These are phyloP conservation scores for Elsinoe australis DNA, from an alignment of 2,329 filamentous ascomycete species.

Conservation along the genomic window DNA sequence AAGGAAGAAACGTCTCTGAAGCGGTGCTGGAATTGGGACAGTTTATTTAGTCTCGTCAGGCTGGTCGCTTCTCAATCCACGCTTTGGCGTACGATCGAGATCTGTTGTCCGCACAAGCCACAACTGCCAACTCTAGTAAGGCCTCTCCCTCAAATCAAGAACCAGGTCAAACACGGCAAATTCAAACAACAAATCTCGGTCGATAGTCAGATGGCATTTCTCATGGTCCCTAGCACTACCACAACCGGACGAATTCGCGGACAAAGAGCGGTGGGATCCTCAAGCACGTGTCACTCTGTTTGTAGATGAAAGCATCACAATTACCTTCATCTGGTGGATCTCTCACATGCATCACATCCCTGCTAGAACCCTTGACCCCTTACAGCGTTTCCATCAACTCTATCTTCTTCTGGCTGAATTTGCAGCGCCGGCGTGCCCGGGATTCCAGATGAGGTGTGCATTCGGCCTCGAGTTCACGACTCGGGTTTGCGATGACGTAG, in stretches of 20 bases:
- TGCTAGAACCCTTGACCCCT: too few relatives aligned
- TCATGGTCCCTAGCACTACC: too few relatives aligned
- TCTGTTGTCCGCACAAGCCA: conserved; percentile 15
- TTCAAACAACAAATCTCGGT: conserved; percentile 7
- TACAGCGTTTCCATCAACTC: too few relatives aligned
- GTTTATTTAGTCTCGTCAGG: not conserved
- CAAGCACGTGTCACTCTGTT: conserved; percentile 4
- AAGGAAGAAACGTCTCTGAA: not conserved
- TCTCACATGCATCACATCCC: too few relatives aligned
- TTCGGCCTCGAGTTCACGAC: not conserved
- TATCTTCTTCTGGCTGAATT: too few relatives aligned
- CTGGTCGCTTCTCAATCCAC: conserved; percentile 10
- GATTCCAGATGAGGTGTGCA: too few relatives aligned
- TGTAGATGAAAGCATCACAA: not conserved
- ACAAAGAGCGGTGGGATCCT: conserved; percentile 4
- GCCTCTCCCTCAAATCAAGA: conserved; percentile 11
- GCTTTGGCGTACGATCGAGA: conserved; percentile 13
- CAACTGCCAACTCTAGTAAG: conserved; percentile 13
- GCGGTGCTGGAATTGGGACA: not conserved
- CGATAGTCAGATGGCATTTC: not conserved
- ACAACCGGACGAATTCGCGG: too few relatives aligned
- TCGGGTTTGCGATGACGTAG: conserved; percentile 6
- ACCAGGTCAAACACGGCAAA: conserved; percentile 10
- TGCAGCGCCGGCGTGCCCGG: too few relatives aligned
- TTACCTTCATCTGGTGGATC: too few relatives aligned